phyloP scores from a whole-genome alignment of 257 asterid genomes.

The Lithospermum erythrorhizon region DNA sequence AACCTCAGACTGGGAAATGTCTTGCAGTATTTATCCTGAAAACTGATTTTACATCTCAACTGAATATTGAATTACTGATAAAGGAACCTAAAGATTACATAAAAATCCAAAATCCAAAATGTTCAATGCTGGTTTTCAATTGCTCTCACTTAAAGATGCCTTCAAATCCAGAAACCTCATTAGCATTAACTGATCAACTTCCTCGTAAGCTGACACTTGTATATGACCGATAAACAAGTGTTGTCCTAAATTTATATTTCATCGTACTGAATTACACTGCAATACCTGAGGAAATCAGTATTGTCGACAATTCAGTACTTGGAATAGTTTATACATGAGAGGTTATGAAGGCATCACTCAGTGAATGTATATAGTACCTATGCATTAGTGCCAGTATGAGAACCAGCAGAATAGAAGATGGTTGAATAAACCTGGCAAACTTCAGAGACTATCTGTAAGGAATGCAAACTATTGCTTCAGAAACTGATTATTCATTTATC shows the following conservation, averaged over 20 bases:
- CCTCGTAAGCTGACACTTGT: constrained; percentile 32
- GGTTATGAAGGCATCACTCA: background rate
- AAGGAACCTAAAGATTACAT: constrained; percentile 30
- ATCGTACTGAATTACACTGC: background rate
- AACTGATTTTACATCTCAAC: constrained; percentile 49
- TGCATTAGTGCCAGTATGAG: background rate
- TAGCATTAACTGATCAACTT: constrained; percentile 43
- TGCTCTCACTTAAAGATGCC: constrained; percentile 21
- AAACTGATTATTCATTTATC: background rate
- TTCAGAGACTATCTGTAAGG: background rate
- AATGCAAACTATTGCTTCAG: background rate
- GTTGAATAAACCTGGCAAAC: background rate
- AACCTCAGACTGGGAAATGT: constrained; percentile 38
- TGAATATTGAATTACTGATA: constrained; percentile 23
- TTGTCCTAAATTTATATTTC: background rate
- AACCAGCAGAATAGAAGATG: background rate
- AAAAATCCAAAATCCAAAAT: constrained; percentile 30
- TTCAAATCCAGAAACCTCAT: constrained; percentile 25
- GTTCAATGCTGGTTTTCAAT: constrained; percentile 29
- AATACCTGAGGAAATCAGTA: background rate
- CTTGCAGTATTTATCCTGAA: constrained; percentile 42
- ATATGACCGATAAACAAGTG: constrained; percentile 27
- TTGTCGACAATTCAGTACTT: background rate
- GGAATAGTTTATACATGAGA: background rate
- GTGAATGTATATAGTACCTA: background rate